Percentiles rank a stretch among this genome's conserved stretches.
These are phyloP conservation scores for Lipomyces yamanashiensis DNA, from an alignment of 805 yeast species.

Conservation along the genomic window DNA sequence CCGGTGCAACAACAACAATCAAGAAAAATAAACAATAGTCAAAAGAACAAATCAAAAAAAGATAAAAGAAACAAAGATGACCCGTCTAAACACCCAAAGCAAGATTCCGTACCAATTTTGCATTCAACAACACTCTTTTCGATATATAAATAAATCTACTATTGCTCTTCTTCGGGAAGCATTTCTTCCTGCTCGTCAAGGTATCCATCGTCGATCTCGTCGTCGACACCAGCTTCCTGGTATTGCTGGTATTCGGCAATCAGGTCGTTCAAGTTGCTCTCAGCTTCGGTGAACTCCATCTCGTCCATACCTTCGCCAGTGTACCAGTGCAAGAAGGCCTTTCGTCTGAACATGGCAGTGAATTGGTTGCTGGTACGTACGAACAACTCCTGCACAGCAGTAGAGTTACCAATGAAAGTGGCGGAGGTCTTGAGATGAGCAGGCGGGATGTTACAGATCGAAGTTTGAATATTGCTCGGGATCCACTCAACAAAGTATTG, in stretches of 20 bases:
- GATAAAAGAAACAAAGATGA: not conserved
- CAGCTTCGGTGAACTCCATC: constrained; percentile 92
- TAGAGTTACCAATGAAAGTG: constrained; percentile 90
- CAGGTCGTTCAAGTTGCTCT: constrained; percentile 85
- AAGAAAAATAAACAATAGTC: not conserved
- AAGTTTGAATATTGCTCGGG: constrained; percentile 92
- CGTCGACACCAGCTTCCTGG: constrained; percentile 78
- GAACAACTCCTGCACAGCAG: constrained; percentile 89
- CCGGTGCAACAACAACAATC: not conserved
- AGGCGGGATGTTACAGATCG: constrained; percentile 91
- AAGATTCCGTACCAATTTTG: not conserved
- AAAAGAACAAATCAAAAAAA: not conserved
- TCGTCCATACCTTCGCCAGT: constrained; percentile 96
- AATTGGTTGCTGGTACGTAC: constrained; percentile 89
- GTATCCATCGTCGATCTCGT: constrained; percentile 63
- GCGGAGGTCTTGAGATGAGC: constrained; percentile 85
- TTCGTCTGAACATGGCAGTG: constrained; percentile 88
- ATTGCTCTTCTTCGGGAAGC: constrained; percentile 15
- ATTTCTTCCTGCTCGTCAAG: constrained; percentile 64
- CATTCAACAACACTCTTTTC: not conserved
- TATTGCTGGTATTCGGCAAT: constrained; percentile 91
- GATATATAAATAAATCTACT: not conserved
- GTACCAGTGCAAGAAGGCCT: constrained; percentile 96
- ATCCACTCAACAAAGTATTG: constrained; percentile 93
- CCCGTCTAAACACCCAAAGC: constrained; percentile 1